Percentiles rank a stretch among this genome's conserved stretches.
Conservation (phyloP, 2,329 filamentous ascomycete genomes). For the Sporothrix protearum region DNA sequence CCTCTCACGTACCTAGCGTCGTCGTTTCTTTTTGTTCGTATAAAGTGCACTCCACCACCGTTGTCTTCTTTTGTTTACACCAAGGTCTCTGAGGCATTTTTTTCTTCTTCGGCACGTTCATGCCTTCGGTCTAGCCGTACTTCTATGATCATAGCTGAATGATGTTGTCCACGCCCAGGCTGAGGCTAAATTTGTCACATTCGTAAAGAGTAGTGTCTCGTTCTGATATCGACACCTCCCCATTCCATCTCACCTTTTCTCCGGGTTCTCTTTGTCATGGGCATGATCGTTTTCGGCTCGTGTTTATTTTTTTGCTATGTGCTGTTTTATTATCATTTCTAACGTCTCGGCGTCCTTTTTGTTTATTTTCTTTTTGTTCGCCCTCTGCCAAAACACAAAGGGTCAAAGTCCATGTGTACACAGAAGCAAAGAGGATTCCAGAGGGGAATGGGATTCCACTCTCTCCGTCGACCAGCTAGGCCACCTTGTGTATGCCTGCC, state of each 20-base stretch:
- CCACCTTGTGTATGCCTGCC: not conserved
- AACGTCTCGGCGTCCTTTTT: not conserved
- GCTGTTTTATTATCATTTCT: conserved; percentile 8
- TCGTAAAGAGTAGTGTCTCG: not conserved
- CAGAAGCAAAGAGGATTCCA: not conserved
- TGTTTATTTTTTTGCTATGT: not conserved
- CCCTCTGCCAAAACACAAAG: not conserved
- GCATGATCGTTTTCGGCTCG: not conserved
- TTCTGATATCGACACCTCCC: conserved; percentile 7
- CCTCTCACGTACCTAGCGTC: not conserved
- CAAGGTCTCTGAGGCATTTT: not conserved
- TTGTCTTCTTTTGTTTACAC: not conserved
- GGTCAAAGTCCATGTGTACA: not conserved
- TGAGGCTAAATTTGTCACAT: not conserved
- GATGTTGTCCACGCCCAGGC: not conserved
- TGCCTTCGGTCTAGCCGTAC: not conserved
- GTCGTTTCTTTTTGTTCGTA: not conserved
- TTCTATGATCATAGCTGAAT: not conserved
- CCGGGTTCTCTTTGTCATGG: not conserved
- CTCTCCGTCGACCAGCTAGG: conserved; percentile 13
- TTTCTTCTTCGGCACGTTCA: not conserved
- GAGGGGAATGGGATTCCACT: conserved; percentile 10
- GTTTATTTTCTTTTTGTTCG: conserved; percentile 7
- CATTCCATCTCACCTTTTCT: not conserved
- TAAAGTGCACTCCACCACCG: not conserved